phyloP scores from a whole-genome alignment of 1,284 basidiomycete genomes.

The Ceratobasidium papillatum region DNA sequence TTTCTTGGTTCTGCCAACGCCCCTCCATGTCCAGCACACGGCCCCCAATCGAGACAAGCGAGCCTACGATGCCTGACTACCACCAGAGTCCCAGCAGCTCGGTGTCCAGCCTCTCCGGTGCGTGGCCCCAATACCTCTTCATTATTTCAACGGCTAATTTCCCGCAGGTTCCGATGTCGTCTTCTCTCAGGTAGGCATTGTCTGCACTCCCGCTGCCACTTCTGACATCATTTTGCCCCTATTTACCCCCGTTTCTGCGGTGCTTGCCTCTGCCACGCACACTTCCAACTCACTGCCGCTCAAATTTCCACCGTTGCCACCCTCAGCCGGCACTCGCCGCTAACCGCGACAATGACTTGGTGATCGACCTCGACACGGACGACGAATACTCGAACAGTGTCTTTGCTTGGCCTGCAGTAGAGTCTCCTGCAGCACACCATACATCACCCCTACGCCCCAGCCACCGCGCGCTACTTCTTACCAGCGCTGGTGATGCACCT shows the following conservation, averaged over 20 bases:
- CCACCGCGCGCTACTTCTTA: not conserved
- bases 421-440: constrained; percentile 29
- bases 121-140: not conserved
- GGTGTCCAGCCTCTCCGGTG: constrained; percentile 29
- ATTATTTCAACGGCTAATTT: not conserved
- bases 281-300: not conserved
- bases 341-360: constrained; percentile 33
- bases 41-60: not conserved
- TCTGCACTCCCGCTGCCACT: not conserved
- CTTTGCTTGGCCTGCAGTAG: constrained; percentile 28
- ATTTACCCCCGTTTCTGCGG: not conserved
- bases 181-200: constrained; percentile 21
- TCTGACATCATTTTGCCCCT: constrained; percentile 18
- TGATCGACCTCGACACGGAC: constrained; percentile 24
- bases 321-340: constrained; percentile 27
- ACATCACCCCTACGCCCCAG: constrained; percentile 5
- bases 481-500: not conserved
- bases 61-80: constrained; percentile 15
- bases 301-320: not conserved
- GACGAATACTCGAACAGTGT: constrained; percentile 1
- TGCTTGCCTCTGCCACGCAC: not conserved
- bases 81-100: constrained; percentile 35
- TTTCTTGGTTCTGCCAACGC: not conserved
- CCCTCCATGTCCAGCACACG: constrained; percentile 8
- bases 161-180: constrained; percentile 29